Percentiles rank a stretch among this genome's conserved stretches.
Evolutionary conservation across 768 basidiomycete species (phyloP).

Genomic region (Pisolithus albus): DNA sequence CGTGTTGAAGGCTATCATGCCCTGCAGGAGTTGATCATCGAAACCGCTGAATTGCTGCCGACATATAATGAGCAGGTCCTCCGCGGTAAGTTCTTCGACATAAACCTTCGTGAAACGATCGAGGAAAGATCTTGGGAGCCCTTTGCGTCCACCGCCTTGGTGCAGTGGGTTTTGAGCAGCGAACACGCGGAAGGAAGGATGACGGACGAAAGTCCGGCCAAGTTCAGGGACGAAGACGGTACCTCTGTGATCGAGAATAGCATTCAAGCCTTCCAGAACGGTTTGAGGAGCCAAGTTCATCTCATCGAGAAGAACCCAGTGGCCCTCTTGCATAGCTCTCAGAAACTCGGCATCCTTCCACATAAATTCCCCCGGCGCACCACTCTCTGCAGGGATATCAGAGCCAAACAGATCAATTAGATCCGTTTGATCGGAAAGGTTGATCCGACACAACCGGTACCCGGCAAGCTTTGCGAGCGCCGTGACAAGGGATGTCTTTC

Average conservation of each 20-base stretch:
- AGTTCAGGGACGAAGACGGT: conserved; percentile 94
- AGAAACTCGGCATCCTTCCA: conserved; percentile 99
- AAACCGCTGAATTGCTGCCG: conserved; percentile 62
- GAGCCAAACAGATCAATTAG: conserved; percentile 94
- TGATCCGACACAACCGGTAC: conserved; percentile 82
- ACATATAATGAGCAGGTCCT: conserved; percentile 77
- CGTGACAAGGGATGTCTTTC: conserved; percentile 89
- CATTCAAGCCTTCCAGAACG: conserved; percentile 94
- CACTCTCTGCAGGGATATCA: conserved; percentile 91
- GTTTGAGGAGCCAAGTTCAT: conserved; percentile 99
- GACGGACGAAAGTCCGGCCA: conserved; percentile 77
- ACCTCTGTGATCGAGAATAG: conserved; percentile 92
- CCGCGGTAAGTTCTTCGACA: conserved; percentile 71
- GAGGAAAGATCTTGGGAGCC: conserved; percentile 93
- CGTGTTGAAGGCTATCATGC: conserved; percentile 81
- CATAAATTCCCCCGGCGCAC: conserved; percentile 83
- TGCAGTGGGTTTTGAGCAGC: conserved; percentile 95
- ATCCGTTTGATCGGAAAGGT: conserved; percentile 97
- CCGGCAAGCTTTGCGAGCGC: conserved; percentile 81
- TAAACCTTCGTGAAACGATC: conserved; percentile 99
- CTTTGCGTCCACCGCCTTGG: conserved; percentile 96
- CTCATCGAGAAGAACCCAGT: conserved; percentile 97
- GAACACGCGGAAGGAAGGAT: conserved; percentile 94
- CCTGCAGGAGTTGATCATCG: conserved; percentile 44
- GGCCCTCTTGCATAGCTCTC: conserved; percentile 86